Evolutionary conservation across 192 early-diverging fungal species (phyloP).

Genomic region (Mortierella alpina): DNA sequence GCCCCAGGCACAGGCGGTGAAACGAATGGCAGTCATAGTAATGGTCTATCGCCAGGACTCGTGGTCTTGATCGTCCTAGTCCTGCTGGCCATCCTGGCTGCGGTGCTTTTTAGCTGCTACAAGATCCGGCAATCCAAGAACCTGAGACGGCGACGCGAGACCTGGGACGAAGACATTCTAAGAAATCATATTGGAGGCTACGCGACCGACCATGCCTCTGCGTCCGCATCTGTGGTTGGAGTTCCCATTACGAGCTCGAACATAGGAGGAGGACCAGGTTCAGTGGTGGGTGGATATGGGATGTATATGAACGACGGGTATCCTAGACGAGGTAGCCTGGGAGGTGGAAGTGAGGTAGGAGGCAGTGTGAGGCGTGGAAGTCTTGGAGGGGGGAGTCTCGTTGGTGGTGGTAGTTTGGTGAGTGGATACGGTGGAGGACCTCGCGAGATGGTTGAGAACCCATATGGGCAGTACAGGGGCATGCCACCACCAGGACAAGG

Average conservation of each 20-base stretch:
- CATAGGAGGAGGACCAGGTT: not conserved
- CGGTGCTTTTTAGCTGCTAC: constrained; percentile 20
- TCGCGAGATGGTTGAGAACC: no score
- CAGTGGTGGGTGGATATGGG: not conserved
- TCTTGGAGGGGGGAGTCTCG: not conserved
- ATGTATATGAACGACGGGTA: not conserved
- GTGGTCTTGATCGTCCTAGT: constrained; percentile 14
- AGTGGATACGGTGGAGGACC: no score
- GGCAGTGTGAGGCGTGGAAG: not conserved
- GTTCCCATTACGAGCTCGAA: not conserved
- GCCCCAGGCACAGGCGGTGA: not conserved
- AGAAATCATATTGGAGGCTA: constrained; percentile 13
- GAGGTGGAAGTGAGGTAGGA: not conserved
- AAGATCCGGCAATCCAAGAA: constrained; percentile 9
- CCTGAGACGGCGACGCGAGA: not conserved
- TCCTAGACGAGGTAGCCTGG: constrained; percentile 4
- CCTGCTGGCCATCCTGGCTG: not conserved
- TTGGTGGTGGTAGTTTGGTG: no score
- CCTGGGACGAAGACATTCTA: constrained; percentile 22
- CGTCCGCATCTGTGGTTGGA: not conserved
- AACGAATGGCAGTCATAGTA: not conserved
- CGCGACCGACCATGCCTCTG: not conserved
- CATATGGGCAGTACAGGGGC: no score
- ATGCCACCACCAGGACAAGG: no score
- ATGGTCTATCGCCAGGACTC: constrained; percentile 5